phyloP scores from a whole-genome alignment of 139 green algal genomes.

The Dunaliella primolecta region DNA sequence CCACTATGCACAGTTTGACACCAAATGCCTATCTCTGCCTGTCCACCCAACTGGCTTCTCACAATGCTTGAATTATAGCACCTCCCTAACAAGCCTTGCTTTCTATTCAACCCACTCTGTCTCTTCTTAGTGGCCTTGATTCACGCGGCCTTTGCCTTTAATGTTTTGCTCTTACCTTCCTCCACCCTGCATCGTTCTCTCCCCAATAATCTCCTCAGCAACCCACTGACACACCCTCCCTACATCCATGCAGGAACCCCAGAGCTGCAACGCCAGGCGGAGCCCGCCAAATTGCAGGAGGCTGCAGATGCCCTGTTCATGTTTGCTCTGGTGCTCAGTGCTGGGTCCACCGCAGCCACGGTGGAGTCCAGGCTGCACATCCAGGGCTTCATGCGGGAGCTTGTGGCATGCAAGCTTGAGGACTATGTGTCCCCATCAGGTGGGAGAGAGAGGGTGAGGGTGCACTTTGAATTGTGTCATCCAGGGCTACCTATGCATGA shows the following conservation, averaged over 20 bases:
- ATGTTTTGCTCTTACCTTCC: no score
- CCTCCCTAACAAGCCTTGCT: not conserved
- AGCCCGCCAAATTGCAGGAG: not conserved
- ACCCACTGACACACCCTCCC: no score
- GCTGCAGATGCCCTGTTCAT: conserved; percentile 50
- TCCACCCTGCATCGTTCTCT: no score
- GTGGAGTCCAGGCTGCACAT: conserved; percentile 34
- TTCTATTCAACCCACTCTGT: not conserved
- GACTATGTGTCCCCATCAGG: conserved; percentile 36
- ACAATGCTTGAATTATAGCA: no score
- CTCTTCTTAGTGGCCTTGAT: no score
- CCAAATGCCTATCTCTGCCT: no score
- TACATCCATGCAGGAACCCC: conserved; percentile 12
- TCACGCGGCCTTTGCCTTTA: no score
- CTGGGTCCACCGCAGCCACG: conserved; percentile 35
- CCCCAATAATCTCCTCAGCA: no score
- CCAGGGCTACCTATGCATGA: no score
- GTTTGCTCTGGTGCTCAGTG: conserved; percentile 53
- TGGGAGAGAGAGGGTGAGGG: not conserved
- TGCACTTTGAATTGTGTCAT: not conserved
- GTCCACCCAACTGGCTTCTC: no score
- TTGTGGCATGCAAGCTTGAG: conserved; percentile 20
- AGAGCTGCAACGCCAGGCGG: conserved; percentile 21
- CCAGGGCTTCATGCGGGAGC: conserved; percentile 39
- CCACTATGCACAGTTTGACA: no score